These are phyloP conservation scores for Chytriomyces sp. DNA, from an alignment of 192 early-diverging fungal genomes.

Conservation along the genomic window DNA sequence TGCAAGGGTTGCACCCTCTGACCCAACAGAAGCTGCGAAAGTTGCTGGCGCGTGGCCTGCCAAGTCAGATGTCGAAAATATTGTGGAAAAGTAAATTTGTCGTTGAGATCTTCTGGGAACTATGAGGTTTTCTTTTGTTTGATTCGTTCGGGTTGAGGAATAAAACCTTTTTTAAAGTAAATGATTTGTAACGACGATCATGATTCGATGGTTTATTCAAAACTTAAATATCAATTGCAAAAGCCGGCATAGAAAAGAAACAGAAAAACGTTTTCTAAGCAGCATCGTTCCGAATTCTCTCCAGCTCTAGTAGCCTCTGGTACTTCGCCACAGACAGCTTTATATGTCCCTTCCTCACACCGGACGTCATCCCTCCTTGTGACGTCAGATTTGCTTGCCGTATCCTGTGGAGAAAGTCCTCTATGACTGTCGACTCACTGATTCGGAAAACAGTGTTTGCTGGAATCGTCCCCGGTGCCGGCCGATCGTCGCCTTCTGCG, in stretches of 20 bases:
- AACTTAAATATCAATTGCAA: too few species aligned
- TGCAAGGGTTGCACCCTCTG: too few species aligned
- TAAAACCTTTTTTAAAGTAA: too few species aligned
- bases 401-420: not conserved
- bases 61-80: not conserved
- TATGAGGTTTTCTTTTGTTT: too few species aligned
- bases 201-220: too few species aligned
- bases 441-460: not conserved
- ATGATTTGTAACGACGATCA: too few species aligned
- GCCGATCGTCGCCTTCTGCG: not conserved
- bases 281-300: not conserved
- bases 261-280: not conserved
- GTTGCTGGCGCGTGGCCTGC: not conserved
- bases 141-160: too few species aligned
- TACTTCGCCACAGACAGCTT: not conserved
- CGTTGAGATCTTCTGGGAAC: not conserved
- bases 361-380: too few species aligned
- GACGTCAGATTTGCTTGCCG: not conserved
- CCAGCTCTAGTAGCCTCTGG: not conserved
- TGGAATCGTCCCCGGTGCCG: not conserved
- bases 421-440: not conserved
- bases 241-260: too few species aligned
- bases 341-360: not conserved
- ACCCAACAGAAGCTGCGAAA: not conserved
- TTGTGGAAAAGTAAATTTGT: not conserved